Base-by-base conservation (phyloP, 1,284 basidiomycete species). In the Ceratobasidium sp. region DNA sequence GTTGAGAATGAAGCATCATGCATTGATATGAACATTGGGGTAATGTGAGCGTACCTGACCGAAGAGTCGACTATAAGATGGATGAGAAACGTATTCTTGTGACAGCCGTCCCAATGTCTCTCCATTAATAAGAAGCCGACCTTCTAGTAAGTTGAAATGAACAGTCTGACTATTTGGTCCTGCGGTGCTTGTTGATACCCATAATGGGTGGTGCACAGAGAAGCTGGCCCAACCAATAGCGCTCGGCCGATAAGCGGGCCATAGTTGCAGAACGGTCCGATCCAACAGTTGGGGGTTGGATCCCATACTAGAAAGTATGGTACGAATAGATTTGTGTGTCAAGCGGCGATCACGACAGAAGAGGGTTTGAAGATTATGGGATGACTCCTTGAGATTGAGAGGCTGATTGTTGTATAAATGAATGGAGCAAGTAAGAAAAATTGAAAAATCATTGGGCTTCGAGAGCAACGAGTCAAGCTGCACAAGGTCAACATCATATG, bases 101-200 rank as follows among this genome's bases (percentile, higher is more conserved):
- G 75, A 66, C n/a, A 76, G 30, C 8, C 74, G 75, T 3, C 74
- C 73, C 26, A 74, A 44, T 1, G 75, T 75, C 30, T 72, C 52
- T 6, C 75, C 74, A 46, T 76, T 52, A 30, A 76, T 67, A 6
- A 76, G 69, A 8, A 76, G 32, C 23, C 11, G 43, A 8, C 74
- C 74, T 1, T 52, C 41, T 14, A 76, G 32, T 2, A 75, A 14
- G 50, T 75, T 69, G 16, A 75, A 18, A 47, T 76, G 73, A 2
- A 73, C 72, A 18, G 18, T 26, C 58, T 73, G 75, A 0, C 72
- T 64, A 26, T 18, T 23, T 23, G 11, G 13, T 9, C 11, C 30
- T 1, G 1, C 41, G 4, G 69, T 74, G 4, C 7, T 52, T 28
- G 72, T 67, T 1, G 44, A 21, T 3, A 73, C 50, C 74, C 74